A percentile compares a stretch with the other conserved stretches of the same genome.
These are phyloP conservation scores for Fusarium ramigenum DNA, from an alignment of 2,329 filamentous ascomycete species.

Conservation along the genomic window DNA sequence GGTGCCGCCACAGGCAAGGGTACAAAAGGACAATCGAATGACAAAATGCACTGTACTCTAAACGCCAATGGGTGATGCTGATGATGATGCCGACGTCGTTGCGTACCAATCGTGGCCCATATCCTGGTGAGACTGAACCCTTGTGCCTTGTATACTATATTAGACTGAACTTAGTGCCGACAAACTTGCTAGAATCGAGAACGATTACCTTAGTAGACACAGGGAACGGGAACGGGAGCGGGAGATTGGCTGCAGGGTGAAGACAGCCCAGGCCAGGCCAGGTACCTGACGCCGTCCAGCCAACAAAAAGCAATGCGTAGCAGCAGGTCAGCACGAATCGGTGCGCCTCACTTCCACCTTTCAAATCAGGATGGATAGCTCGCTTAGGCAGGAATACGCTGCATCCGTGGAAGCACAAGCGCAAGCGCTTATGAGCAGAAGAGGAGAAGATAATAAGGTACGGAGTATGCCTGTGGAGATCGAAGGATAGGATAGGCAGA, in stretches of 20 bases:
- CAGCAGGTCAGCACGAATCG: conserved; percentile 14
- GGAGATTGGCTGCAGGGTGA: neutral
- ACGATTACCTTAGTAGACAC: neutral
- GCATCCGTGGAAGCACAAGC: neutral
- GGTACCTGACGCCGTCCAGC: conserved; percentile 10
- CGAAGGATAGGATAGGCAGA: conserved; percentile 12
- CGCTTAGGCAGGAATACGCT: neutral
- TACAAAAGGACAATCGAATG: neutral
- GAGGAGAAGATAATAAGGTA: neutral
- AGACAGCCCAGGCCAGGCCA: neutral
- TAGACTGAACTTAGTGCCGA: conserved; percentile 16
- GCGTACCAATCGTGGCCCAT: neutral
- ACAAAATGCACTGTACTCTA: neutral
- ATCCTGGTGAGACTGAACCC: conserved; percentile 17
- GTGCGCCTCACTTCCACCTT: neutral
- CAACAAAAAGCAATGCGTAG: conserved; percentile 12
- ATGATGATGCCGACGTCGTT: neutral
- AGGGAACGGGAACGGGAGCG: conserved; percentile 14
- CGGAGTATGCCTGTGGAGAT: conserved; percentile 2
- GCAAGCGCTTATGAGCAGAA: neutral
- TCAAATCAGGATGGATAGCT: neutral
- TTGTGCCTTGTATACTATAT: conserved; percentile 12
- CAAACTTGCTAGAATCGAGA: neutral
- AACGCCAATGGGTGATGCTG: conserved; percentile 1
- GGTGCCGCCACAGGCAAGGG: neutral